phyloP scores from a whole-genome alignment of 192 early-diverging fungal genomes.

The Backusella luteola region DNA sequence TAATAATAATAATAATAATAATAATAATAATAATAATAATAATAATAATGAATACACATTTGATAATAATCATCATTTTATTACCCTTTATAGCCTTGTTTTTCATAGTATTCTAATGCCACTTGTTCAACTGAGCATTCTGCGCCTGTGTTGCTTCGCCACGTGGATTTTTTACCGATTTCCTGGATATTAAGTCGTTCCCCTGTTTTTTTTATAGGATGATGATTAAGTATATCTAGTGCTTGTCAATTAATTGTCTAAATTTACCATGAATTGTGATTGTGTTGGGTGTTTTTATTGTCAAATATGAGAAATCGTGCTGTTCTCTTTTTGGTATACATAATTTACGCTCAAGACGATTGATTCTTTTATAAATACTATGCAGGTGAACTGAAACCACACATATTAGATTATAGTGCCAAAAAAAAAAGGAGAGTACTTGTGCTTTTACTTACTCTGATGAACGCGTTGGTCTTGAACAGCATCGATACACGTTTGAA shows the following conservation, averaged over 20 bases:
- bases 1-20: neutral
- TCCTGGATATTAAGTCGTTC: constrained; percentile 31
- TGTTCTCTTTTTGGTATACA: constrained; percentile 45
- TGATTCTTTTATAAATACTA: constrained; percentile 41
- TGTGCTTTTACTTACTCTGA: constrained; percentile 38
- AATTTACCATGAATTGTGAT: constrained; percentile 35
- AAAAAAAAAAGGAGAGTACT: neutral
- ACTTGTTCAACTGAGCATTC: constrained; percentile 64
- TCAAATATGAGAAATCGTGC: constrained; percentile 49
- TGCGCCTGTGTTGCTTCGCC: constrained; percentile 51
- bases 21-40: neutral
- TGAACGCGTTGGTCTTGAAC: constrained; percentile 59
- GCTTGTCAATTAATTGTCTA: neutral
- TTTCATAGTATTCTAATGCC: constrained; percentile 60
- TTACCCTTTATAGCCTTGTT: constrained; percentile 58
- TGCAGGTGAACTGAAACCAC: constrained; percentile 37
- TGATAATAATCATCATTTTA: neutral
- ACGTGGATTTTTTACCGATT: constrained; percentile 46
- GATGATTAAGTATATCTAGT: too few species aligned
- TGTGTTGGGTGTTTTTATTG: constrained; percentile 34
- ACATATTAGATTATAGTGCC: neutral
- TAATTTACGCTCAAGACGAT: constrained; percentile 43
- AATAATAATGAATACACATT: neutral
- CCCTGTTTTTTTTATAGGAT: constrained; percentile 2
- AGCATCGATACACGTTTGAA: constrained; percentile 59